Base-by-base conservation (phyloP, 2,329 filamentous ascomycete genomes). In the Stachybotrys echinatus region DNA sequence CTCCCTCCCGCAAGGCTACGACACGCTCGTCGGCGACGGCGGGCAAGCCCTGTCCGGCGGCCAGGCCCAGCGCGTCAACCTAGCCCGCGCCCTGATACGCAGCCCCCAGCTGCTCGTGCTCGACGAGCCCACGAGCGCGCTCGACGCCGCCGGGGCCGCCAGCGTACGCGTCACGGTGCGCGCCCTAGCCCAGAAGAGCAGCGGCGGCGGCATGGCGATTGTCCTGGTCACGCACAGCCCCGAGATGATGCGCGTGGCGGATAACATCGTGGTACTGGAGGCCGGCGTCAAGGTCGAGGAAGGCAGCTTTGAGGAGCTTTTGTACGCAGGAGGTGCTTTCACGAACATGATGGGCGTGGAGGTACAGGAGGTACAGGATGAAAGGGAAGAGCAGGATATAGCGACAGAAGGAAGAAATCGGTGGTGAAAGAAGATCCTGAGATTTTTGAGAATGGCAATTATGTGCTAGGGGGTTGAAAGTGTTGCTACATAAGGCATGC, bases 231-330 rank as follows among this genome's bases (percentile, higher is more conserved):
- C 91, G 45, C 92, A 96, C 68, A 81, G 79, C 50, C 75, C 74
- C 53, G 86, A 92, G 61, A 95, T 96, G 89, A 96, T 97, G 88
- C 76, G 78, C 50, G 80, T 89, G 51, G 88, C 87, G 1, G 84
- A 90, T 62, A 75, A 80, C 42, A 73, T 96, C 7, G 74, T 92
- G 1, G 81, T 96, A 54, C 58, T 95, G 23, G 79, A 88, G n/a
- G 79, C 83, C 0, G 76, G 80, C 3, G 73, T 80, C 2, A 80
- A 89, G 6, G 86, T 83, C 3, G 81, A 92, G 62, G 69, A 77
- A 49, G 92, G 92, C 0, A 60, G 65, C 1, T 96, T 85, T 65
- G 69, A 76, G 2, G 80, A 82, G 51, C 65, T 96, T 58, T 58
- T 79, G 43, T 58, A 54, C 18, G 63, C 48, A 18, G 64, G 61